Evolutionary conservation across 441 rosid genomes (phyloP).

Genomic region (Corymbia citriodora): DNA sequence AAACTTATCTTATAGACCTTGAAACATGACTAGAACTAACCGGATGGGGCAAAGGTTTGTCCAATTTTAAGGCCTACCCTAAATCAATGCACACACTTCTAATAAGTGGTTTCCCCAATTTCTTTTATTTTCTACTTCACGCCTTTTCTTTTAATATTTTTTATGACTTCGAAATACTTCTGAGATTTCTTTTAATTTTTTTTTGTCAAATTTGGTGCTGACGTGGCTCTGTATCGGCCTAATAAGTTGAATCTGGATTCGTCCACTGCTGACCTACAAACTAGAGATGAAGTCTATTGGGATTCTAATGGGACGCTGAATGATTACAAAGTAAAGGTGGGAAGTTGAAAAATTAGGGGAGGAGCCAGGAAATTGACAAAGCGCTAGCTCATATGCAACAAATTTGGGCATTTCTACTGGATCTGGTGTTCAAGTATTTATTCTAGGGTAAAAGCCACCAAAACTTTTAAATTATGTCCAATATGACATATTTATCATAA

Average conservation of each 20-base stretch:
- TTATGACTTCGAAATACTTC: not conserved
- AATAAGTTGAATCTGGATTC: not conserved
- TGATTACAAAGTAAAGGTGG: not conserved
- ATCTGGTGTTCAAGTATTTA: not conserved
- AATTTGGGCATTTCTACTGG: not conserved
- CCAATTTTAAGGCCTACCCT: not conserved
- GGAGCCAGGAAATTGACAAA: not conserved
- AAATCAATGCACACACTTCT: not conserved
- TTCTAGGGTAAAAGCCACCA: not conserved
- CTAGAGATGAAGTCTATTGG: not conserved
- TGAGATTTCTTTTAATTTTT: not conserved
- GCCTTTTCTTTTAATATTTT: not conserved
- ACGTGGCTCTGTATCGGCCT: accelerated
- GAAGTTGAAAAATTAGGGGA: not conserved
- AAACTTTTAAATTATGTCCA: not conserved
- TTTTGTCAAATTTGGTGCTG: not conserved
- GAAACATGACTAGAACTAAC: accelerated
- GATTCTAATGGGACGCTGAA: not conserved
- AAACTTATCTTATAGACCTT: not conserved
- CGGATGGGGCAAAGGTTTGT: accelerated
- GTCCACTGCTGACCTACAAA: not conserved
- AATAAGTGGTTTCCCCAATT: not conserved
- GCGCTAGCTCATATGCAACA: not conserved
- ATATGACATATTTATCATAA: too few relatives aligned
- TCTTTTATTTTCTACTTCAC: not conserved